phyloP scores from a whole-genome alignment of 805 yeast genomes.

The Candida ovalis region DNA sequence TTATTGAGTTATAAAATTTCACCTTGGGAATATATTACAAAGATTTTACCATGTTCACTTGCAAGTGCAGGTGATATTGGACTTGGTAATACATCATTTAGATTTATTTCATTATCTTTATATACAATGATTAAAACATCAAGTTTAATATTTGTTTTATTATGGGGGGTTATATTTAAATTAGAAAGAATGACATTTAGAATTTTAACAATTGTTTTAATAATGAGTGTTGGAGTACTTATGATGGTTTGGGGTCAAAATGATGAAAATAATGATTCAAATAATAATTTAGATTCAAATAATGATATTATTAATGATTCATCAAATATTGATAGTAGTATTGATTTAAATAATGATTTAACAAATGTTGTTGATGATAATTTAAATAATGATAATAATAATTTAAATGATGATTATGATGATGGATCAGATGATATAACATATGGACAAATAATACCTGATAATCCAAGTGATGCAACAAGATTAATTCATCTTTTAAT shows the following conservation, averaged over 20 bases:
- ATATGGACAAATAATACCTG: conserved; percentile 22
- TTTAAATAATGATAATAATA: conserved; percentile 1
- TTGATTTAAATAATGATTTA: neutral
- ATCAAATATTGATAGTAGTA: neutral
- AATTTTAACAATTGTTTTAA: conserved; percentile 60
- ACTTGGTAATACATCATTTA: conserved; percentile 78
- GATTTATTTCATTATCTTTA: conserved; percentile 73
- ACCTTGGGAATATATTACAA: conserved; percentile 41
- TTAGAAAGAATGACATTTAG: conserved; percentile 72
- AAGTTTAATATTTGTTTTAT: conserved; percentile 78
- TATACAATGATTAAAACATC: conserved; percentile 94
- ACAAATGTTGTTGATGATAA: conserved; percentile 4
- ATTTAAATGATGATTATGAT: neutral
- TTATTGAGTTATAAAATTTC: conserved; percentile 24
- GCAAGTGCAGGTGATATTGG: conserved; percentile 95
- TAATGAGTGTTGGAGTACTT: conserved; percentile 81
- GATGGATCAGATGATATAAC: conserved; percentile 10
- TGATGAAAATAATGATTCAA: conserved; percentile 12
- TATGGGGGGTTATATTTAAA: conserved; percentile 81
- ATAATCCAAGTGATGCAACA: conserved; percentile 12
- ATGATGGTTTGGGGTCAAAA: conserved; percentile 73
- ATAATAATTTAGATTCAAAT: neutral
- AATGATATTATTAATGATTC: neutral
- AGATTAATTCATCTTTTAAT: conserved; percentile 6
- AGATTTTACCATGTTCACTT: conserved; percentile 76